phyloP scores from a whole-genome alignment of 345 rosid species.

The Pistacia integerrima region DNA sequence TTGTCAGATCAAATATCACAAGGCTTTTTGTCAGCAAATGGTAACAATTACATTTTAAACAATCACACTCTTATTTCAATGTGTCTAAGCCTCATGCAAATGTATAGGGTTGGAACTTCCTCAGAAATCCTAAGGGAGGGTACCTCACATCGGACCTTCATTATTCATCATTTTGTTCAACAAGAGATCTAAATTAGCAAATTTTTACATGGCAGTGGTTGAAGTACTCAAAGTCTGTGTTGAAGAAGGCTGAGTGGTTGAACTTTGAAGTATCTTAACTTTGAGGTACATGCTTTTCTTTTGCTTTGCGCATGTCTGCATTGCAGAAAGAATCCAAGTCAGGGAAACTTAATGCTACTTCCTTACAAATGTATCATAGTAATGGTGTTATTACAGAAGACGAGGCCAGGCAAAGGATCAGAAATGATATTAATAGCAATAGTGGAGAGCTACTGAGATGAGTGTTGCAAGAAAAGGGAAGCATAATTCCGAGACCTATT shows the following conservation, averaged over 20 bases:
- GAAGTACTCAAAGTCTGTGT: constrained; percentile 57
- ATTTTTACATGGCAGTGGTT: constrained; percentile 54
- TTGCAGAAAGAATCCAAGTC: constrained; percentile 68
- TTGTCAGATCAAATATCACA: background rate
- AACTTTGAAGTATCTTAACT: constrained; percentile 56
- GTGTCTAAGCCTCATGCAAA: too few species aligned
- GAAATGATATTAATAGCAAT: constrained; percentile 25
- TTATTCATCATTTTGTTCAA: background rate
- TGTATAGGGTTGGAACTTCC: background rate
- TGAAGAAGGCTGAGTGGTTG: constrained; percentile 61
- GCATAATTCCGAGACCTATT: constrained; percentile 66
- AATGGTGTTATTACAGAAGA: constrained; percentile 32
- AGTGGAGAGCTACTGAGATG: constrained; percentile 52
- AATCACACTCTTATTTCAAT: too few species aligned
- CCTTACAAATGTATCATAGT: constrained; percentile 51
- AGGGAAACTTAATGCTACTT: constrained; percentile 74
- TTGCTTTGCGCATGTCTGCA: constrained; percentile 2
- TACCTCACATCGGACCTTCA: too few species aligned
- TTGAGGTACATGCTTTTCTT: constrained; percentile 44
- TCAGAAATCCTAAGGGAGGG: too few species aligned
- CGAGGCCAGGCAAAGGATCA: constrained; percentile 41
- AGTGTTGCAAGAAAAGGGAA: constrained; percentile 56
- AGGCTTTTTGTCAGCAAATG: background rate
- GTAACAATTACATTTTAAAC: too few species aligned
- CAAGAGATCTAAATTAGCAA: background rate